Percentiles rank a stretch among this genome's conserved stretches.
Conservation (phyloP, 2,329 filamentous ascomycete species). For the Plenodomus biglobosus region DNA sequence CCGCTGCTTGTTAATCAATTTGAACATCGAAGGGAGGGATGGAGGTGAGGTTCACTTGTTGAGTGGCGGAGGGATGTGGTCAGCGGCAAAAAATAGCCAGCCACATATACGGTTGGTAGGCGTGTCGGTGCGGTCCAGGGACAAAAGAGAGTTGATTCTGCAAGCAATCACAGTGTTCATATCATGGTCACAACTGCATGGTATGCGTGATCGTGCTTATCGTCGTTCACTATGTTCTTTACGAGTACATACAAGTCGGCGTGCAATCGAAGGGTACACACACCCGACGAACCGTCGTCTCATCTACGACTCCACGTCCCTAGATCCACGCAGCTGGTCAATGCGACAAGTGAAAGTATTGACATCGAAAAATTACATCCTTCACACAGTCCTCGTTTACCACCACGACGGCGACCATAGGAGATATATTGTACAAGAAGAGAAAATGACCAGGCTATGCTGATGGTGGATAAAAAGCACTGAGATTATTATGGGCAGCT, state of each 20-base stretch:
- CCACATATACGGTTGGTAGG: too few relatives aligned
- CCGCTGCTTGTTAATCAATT: not conserved
- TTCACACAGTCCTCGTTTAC: not conserved
- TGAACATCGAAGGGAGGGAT: not conserved
- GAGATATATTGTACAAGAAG: slow-evolving; percentile 1
- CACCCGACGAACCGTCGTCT: not conserved
- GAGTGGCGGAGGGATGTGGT: not conserved
- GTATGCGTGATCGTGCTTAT: too few relatives aligned
- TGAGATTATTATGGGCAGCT: slow-evolving; percentile 16
- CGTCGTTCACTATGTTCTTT: too few relatives aligned
- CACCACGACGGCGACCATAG: not conserved
- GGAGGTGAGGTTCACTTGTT: not conserved
- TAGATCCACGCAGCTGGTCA: not conserved
- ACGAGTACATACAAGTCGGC: too few relatives aligned
- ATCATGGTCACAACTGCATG: too few relatives aligned
- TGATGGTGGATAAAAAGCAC: slow-evolving; percentile 13
- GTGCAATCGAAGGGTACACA: not conserved
- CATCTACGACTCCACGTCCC: not conserved
- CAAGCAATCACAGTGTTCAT: too few relatives aligned
- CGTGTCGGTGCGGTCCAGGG: too few relatives aligned
- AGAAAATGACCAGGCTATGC: slow-evolving; percentile 18
- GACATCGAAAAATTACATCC: not conserved
- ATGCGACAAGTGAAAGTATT: not conserved
- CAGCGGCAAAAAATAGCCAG: too few relatives aligned
- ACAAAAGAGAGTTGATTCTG: too few relatives aligned